Percentiles rank a stretch among this genome's conserved stretches.
Conservation (phyloP, 2,329 filamentous ascomycete genomes). For the Purpureocillium takamizusanense region DNA sequence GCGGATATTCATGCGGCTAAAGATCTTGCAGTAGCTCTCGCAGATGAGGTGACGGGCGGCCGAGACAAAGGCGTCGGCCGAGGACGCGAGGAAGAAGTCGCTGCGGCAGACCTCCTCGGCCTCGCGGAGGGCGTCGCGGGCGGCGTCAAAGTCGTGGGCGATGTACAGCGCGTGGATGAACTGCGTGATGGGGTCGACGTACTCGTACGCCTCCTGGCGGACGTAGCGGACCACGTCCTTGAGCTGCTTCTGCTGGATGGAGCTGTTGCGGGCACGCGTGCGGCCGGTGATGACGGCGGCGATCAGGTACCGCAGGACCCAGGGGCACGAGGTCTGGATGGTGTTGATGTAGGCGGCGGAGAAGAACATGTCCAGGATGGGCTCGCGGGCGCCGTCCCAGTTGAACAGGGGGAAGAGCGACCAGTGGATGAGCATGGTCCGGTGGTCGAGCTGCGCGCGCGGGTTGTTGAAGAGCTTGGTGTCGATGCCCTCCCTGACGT, state of each 20-base stretch:
- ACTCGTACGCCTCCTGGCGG: constrained; percentile 95
- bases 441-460: constrained; percentile 88
- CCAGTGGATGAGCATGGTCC: constrained; percentile 98
- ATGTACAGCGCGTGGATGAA: constrained; percentile 96
- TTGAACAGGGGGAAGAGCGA: constrained; percentile 98
- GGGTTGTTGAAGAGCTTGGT: constrained; percentile 94
- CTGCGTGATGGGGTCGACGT: constrained; percentile 89
- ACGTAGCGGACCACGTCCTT: constrained; percentile 96
- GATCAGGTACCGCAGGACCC: constrained; percentile 89
- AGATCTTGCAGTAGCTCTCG: constrained; percentile 99
- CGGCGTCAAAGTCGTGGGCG: constrained; percentile 82
- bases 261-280: constrained; percentile 69
- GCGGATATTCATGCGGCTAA: constrained; percentile 96
- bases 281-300: constrained; percentile 94
- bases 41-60: constrained; percentile 93
- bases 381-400: constrained; percentile 82
- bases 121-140: constrained; percentile 74
- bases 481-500: constrained; percentile 88
- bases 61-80: constrained; percentile 85
- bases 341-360: constrained; percentile 97
- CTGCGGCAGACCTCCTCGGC: constrained; percentile 85
- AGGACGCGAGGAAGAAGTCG: constrained; percentile 89
- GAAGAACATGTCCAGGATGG: constrained; percentile 93
- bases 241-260: constrained; percentile 91
- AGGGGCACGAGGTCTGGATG: constrained; percentile 95